Base-by-base conservation (phyloP, 192 early-diverging fungal species). In the Umbelopsis isabellina region DNA sequence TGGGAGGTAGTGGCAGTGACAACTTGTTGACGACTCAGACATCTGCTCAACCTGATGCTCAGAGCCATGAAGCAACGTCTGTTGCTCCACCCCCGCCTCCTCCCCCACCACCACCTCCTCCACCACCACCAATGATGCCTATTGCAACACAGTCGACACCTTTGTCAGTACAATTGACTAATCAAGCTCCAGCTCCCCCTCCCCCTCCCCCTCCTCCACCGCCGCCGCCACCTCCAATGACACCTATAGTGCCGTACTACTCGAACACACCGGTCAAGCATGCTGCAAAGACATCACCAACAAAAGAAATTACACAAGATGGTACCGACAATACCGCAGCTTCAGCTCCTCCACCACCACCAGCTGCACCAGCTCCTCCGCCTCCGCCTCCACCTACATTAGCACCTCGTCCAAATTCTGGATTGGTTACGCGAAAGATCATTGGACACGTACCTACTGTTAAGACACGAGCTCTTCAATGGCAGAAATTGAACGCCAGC, bases 1-100 rank as follows among this genome's bases (percentile, higher is more conserved):
- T 46, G 41, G 41, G 45, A 23, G 7, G 4, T 33, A 52, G 37
- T 41, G 37, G 37, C 37, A 41, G 37, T 10, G 37, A 41, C 0
- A 41, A 41, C 10, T 6, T 10, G 37, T 1, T 10, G 37, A 41
- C 5, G 10, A 10, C 1, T 41, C 37, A 9, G 37, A 6, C 55
- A 27, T 4, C 18, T 2, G 27, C 18, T 37, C 27, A 61, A 35
- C 16, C 25, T 35, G 25, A 25, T 18, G 25, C 16, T 6, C 30
- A 25, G 27, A 61, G 18, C 2, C 8, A 9, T 41, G 47, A 6
- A 18, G 20, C 49, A 16, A 3, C 46, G 33, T 37, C 65, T 65
- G 74, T 71, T 30, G 61, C 74, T 49, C 76, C 75, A 46, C 74
- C 69, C 23, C 74, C 73, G 25, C 77, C 76, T 21, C 80, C 79